Conservation (phyloP, 768 basidiomycete species). For the Gelatoporia subvermispora region DNA sequence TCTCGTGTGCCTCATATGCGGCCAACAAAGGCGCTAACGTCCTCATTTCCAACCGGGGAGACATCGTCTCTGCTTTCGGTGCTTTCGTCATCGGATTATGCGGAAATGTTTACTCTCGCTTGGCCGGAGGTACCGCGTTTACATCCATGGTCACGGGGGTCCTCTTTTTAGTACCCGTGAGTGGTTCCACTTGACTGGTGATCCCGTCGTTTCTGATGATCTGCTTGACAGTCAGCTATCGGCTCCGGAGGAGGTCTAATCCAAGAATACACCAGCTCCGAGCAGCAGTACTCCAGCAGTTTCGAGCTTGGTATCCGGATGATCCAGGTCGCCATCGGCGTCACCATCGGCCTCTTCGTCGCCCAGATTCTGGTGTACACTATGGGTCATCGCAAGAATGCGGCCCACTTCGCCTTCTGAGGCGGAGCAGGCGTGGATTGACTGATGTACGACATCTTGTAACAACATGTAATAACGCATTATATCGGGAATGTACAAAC, state of each 20-base stretch:
- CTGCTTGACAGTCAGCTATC: slow-evolving; percentile 54
- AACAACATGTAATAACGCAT: not conserved
- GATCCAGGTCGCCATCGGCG: slow-evolving; percentile 81
- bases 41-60: slow-evolving; percentile 60
- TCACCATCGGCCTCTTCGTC: slow-evolving; percentile 79
- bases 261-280: slow-evolving; percentile 54
- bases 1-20: slow-evolving; percentile 71
- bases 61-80: slow-evolving; percentile 74
- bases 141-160: slow-evolving; percentile 93
- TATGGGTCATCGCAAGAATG: slow-evolving; percentile 68
- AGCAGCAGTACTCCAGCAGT: slow-evolving; percentile 69
- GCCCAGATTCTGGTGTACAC: slow-evolving; percentile 79
- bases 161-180: slow-evolving; percentile 82
- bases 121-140: slow-evolving; percentile 77
- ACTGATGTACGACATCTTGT: not conserved
- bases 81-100: slow-evolving; percentile 75
- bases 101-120: slow-evolving; percentile 76
- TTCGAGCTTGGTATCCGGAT: slow-evolving; percentile 78
- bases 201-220: slow-evolving; percentile 2
- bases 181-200: slow-evolving; percentile 21
- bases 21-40: slow-evolving; percentile 61
- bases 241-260: slow-evolving; percentile 70
- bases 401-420: slow-evolving; percentile 72
- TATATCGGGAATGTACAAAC: not conserved
- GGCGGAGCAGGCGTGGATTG: no score